Percentiles rank a stretch among this genome's conserved stretches.
phyloP scores from a whole-genome alignment of 1,139 yeast species.

The Yamadazyma conglobata region DNA sequence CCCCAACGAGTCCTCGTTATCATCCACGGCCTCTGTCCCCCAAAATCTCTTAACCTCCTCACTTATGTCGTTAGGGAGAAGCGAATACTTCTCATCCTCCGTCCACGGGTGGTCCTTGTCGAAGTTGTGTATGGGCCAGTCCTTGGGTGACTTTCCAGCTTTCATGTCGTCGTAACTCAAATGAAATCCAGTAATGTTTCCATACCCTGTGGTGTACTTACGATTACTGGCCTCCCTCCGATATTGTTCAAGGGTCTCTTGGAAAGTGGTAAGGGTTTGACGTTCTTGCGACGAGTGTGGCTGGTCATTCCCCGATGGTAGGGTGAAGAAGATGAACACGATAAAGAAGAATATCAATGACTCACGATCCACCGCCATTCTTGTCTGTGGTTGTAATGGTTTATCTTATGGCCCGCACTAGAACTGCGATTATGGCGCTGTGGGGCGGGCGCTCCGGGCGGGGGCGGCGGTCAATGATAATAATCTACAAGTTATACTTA shows the following conservation, averaged over 20 bases:
- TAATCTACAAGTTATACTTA: too few species aligned
- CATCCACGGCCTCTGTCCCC: slow-evolving; percentile 29
- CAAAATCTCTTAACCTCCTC: slow-evolving; percentile 46
- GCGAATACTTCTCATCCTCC: slow-evolving; percentile 51
- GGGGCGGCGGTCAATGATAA: too few species aligned
- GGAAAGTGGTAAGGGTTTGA: slow-evolving; percentile 25
- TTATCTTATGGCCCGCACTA: too few species aligned
- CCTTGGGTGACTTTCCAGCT: slow-evolving; percentile 38
- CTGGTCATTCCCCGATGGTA: slow-evolving; percentile 30
- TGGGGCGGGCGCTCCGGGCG: too few species aligned
- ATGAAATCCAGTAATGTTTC: slow-evolving; percentile 70
- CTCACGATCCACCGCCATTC: slow-evolving; percentile 36
- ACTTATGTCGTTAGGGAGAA: slow-evolving; percentile 60
- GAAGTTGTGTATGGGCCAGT: slow-evolving; percentile 56
- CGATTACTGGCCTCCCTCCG: slow-evolving; percentile 34
- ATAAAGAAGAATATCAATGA: slow-evolving; percentile 36
- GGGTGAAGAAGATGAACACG: slow-evolving; percentile 33
- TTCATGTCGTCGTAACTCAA: slow-evolving; percentile 57
- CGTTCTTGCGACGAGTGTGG: slow-evolving; percentile 29
- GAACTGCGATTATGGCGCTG: too few species aligned
- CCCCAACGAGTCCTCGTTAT: slow-evolving; percentile 20
- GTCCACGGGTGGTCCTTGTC: slow-evolving; percentile 44
- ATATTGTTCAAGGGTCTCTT: slow-evolving; percentile 29
- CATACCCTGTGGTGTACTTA: slow-evolving; percentile 54
- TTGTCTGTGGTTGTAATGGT: too few species aligned